These are phyloP conservation scores for Porcisia deanei DNA, from an alignment of 208 protist species.

Conservation along the genomic window DNA sequence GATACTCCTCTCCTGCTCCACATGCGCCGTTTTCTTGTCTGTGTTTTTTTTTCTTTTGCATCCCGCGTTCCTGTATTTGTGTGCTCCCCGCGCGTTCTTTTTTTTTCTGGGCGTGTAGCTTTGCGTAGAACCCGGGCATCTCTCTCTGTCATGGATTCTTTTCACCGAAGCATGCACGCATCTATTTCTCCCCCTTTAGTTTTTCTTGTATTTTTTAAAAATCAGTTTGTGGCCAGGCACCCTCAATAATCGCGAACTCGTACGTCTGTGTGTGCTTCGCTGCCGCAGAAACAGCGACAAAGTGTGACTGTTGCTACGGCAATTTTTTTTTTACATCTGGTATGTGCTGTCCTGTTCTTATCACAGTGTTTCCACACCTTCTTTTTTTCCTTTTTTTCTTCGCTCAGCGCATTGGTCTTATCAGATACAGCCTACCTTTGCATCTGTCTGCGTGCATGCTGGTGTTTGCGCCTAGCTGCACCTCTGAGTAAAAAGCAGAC, in stretches of 20 bases:
- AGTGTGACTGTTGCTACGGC: background rate
- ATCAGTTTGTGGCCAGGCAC: too few species aligned
- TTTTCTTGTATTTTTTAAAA: too few species aligned
- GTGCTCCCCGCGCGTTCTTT: conserved; percentile 11
- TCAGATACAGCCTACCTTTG: background rate
- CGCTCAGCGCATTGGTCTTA: background rate
- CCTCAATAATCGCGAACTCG: too few species aligned
- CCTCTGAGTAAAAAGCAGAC: background rate
- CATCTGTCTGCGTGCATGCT: background rate
- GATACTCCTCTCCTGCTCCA: background rate
- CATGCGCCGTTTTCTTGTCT: background rate
- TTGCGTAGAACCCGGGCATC: too few species aligned
- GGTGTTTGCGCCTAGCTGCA: background rate
- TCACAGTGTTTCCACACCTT: background rate
- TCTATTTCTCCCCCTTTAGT: too few species aligned
- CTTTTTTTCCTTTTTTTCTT: background rate
- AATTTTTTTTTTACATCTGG: background rate
- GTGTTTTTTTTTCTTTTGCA: conserved; percentile 7
- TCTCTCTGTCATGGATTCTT: too few species aligned
- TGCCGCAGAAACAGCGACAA: background rate
- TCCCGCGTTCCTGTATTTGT: background rate
- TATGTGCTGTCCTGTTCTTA: background rate
- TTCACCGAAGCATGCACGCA: too few species aligned
- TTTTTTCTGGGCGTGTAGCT: background rate
- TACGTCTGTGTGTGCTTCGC: too few species aligned